These are phyloP conservation scores for Backusella macrospora DNA, from an alignment of 192 early-diverging fungal genomes.

Conservation along the genomic window DNA sequence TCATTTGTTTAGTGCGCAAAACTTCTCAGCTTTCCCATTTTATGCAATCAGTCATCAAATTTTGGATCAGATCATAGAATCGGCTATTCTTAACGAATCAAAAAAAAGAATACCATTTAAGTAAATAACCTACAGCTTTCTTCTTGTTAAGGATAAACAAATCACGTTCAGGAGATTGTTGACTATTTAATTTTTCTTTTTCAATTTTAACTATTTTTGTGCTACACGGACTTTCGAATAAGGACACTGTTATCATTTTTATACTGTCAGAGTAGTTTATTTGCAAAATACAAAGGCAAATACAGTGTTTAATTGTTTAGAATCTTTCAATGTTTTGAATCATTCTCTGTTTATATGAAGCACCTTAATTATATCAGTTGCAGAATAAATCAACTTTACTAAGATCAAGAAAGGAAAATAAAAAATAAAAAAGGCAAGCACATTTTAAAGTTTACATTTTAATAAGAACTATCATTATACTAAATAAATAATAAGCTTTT, in stretches of 20 bases:
- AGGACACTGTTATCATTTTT: neutral
- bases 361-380: neutral
- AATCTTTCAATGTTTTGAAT: neutral
- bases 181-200: neutral
- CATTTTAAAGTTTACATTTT: neutral
- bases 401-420: neutral
- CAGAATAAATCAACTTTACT: neutral
- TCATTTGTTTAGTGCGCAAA: neutral
- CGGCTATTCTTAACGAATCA: neutral
- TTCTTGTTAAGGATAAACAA: neutral
- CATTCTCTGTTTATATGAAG: neutral
- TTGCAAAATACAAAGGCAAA: neutral
- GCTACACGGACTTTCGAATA: neutral
- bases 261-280: neutral
- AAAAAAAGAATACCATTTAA: neutral
- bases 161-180: neutral
- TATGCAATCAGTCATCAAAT: neutral
- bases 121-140: neutral
- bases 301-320: neutral
- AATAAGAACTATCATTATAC: neutral
- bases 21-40: neutral
- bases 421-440: neutral
- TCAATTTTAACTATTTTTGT: neutral
- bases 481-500: neutral
- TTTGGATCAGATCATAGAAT: neutral